phyloP scores from a whole-genome alignment of 805 yeast species.

The Lipomyces chichibuensis region DNA sequence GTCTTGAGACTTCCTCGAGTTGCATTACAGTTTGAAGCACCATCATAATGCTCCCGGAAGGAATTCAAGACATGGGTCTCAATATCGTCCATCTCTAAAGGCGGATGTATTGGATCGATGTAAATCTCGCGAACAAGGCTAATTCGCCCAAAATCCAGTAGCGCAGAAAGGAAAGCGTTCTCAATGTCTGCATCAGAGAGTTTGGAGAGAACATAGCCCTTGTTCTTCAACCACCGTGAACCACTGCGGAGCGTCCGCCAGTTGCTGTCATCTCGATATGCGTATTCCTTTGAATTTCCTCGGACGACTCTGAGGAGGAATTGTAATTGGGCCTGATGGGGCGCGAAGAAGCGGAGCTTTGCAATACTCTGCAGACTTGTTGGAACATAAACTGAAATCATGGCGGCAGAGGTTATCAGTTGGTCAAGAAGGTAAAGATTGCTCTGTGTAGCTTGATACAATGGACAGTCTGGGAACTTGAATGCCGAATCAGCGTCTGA shows the following conservation, averaged over 20 bases:
- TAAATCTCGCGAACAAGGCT: slow-evolving; percentile 35
- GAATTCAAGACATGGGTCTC: slow-evolving; percentile 34
- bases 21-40: slow-evolving; percentile 49
- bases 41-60: slow-evolving; percentile 51
- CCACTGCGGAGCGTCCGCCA: slow-evolving; percentile 30
- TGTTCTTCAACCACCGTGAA: slow-evolving; percentile 28
- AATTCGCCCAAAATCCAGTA: slow-evolving; percentile 37
- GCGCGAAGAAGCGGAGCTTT: slow-evolving; percentile 26
- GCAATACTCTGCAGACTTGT: slow-evolving; percentile 23
- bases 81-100: slow-evolving; percentile 21
- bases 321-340: slow-evolving; percentile 28
- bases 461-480: slow-evolving; percentile 23
- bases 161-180: slow-evolving; percentile 26
- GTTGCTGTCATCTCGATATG: slow-evolving; percentile 34
- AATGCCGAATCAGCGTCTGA: slow-evolving; percentile 5
- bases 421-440: slow-evolving; percentile 26
- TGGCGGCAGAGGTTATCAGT: slow-evolving; percentile 29
- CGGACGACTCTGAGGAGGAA: slow-evolving; percentile 26
- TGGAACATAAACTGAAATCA: slow-evolving; percentile 31
- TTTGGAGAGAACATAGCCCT: slow-evolving; percentile 33
- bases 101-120: slow-evolving; percentile 25
- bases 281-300: slow-evolving; percentile 31
- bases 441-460: slow-evolving; percentile 14
- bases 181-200: slow-evolving; percentile 36
- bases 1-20: slow-evolving; percentile 49